Evolutionary conservation across 2,329 filamentous ascomycete species (phyloP), one percentile per base, ranked within the genome.

Genomic region (Penicillium polonicum): DNA sequence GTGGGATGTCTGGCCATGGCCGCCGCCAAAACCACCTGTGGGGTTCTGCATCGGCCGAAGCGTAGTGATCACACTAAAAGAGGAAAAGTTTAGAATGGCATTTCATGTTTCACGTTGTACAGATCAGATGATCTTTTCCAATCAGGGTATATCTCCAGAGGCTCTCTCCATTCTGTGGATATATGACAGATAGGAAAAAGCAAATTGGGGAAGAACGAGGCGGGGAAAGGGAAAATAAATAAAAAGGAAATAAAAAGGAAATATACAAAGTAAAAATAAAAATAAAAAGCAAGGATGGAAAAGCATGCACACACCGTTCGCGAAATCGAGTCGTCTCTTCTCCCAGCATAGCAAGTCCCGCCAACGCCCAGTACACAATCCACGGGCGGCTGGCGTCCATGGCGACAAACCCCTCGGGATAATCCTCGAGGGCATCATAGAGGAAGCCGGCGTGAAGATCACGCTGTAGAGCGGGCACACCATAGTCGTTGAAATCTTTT

Each of bases 331-430:
- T 79, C 39, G 85, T 75, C 71, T 96, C 90, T 70, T 92, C 85
- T 48, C 91, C 92, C 49, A 99, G 78, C 35, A 92, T 80, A 27
- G 83, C 80, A 63, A 99, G 80, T 2, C 85, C 91, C 35, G 88
- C 85, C 53, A 97, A 80, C 52, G 85, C 89, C 94, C 94, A 99
- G 78, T 97, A 97, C 63, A 96, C 82, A 69, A 96, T 84, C 94
- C 94, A 99, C 10, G 94, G 92, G 55, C 93, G 82, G 71, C 90
- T 92, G 33, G 94, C 88, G 79, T 99, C 94, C 65, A 92, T 85
- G 48, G 82, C 82, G 52, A 88, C 86, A 74, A 89, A 96, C 4
- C 79, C 79, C 8, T 83, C 78, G 0, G 93, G 91, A 60, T 95
- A 85, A 48, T 79, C 80, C 43, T 77, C 78, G 42, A 87, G 68